These are phyloP conservation scores for Geosmithia flava DNA, from an alignment of 2,329 filamentous ascomycete species.

Conservation along the genomic window DNA sequence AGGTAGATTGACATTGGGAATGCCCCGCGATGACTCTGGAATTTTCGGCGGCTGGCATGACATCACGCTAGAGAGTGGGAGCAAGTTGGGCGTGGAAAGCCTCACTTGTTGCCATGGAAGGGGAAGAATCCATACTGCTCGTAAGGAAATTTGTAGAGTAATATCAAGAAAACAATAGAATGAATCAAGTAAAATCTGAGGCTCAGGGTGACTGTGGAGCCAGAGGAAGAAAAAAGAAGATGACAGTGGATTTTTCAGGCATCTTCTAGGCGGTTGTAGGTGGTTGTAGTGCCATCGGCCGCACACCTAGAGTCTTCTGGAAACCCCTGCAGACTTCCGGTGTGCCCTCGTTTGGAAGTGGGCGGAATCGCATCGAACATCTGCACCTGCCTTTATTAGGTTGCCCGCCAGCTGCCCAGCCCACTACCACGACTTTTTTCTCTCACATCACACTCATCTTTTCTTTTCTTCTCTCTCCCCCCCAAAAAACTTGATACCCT, in stretches of 20 bases:
- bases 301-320: constrained; percentile 20
- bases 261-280: constrained; percentile 9
- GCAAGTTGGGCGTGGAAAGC: neutral
- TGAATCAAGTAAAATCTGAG: too few species aligned
- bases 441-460: constrained; percentile 7
- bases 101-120: neutral
- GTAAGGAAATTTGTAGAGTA: too few species aligned
- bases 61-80: neutral
- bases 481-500: neutral
- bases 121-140: neutral
- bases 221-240: too few species aligned
- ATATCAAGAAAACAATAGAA: too few species aligned
- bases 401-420: constrained; percentile 10
- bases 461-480: constrained; percentile 9
- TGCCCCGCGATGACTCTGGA: constrained; percentile 3
- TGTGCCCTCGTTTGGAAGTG: constrained; percentile 26
- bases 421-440: constrained; percentile 8
- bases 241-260: constrained; percentile 7
- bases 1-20: neutral
- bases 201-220: too few species aligned
- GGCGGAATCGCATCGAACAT: constrained; percentile 30
- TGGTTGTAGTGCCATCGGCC: constrained; percentile 9
- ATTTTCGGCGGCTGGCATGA: constrained; percentile 2
- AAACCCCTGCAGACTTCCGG: constrained; percentile 18
- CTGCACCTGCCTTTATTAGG: constrained; percentile 24